Evolutionary conservation across 2,329 filamentous ascomycete genomes (phyloP).

Genomic region (Beauveria sp.): DNA sequence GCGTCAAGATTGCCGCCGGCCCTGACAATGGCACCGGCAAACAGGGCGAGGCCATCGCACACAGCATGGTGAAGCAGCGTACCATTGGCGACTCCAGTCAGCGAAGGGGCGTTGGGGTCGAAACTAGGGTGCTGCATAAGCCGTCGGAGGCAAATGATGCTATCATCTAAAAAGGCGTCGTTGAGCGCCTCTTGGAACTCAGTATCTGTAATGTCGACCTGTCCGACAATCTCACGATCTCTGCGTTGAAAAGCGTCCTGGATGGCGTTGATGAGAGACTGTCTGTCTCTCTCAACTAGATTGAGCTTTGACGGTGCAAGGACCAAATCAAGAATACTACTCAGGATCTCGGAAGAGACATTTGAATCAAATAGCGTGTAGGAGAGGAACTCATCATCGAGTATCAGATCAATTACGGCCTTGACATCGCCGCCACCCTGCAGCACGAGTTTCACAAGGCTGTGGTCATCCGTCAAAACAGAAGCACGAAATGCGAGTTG

Average conservation of each 20-base stretch:
- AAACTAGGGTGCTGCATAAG: constrained; percentile 24
- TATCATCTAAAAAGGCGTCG: constrained; percentile 20
- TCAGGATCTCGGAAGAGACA: neutral
- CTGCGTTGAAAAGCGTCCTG: neutral
- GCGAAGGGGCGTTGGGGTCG: constrained; percentile 19
- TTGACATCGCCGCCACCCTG: constrained; percentile 15
- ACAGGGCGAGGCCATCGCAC: constrained; percentile 17
- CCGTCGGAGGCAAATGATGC: constrained; percentile 19
- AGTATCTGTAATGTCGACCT: constrained; percentile 13
- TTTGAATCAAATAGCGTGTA: neutral
- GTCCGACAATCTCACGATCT: neutral
- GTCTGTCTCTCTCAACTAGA: neutral
- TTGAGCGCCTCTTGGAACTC: constrained; percentile 18
- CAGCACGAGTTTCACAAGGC: constrained; percentile 18
- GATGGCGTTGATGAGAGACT: neutral
- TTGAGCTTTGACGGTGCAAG: constrained; percentile 7
- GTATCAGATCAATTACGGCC: constrained; percentile 12
- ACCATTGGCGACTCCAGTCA: constrained; percentile 12
- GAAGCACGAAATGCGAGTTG: constrained; percentile 21
- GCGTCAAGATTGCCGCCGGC: constrained; percentile 21
- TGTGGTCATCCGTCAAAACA: constrained; percentile 17
- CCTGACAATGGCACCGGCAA: constrained; percentile 22
- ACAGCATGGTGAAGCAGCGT: constrained; percentile 26
- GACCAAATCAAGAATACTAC: constrained; percentile 5
- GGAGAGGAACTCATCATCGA: neutral